These are phyloP conservation scores for Poteriospumella lacustris DNA, from an alignment of 108 stramenopile species.

Conservation along the genomic window DNA sequence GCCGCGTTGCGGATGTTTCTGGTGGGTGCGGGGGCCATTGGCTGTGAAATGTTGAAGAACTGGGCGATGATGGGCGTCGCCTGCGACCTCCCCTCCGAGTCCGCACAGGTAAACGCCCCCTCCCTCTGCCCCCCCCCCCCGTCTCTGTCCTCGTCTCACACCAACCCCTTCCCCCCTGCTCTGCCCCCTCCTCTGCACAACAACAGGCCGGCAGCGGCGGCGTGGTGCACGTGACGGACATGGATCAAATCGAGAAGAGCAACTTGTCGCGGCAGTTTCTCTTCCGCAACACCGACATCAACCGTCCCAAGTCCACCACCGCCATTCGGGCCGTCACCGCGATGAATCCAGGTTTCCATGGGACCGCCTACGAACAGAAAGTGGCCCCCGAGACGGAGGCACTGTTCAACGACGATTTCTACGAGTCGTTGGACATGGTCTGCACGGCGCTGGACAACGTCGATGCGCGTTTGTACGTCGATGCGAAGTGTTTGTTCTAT, in stretches of 20 bases:
- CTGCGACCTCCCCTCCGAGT: slow-evolving; percentile 44
- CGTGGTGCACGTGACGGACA: slow-evolving; percentile 84
- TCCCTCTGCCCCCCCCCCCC: neutral
- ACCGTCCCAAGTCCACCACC: slow-evolving; percentile 77
- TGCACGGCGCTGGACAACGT: slow-evolving; percentile 98
- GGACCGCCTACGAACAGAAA: slow-evolving; percentile 79
- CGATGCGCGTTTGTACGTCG: slow-evolving; percentile 94
- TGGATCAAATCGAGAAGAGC: slow-evolving; percentile 97
- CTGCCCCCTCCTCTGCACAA: neutral
- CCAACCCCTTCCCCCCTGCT: too few relatives aligned
- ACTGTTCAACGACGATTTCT: slow-evolving; percentile 94
- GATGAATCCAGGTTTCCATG: slow-evolving; percentile 82
- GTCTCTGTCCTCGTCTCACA: too few relatives aligned
- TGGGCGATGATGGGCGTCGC: slow-evolving; percentile 98
- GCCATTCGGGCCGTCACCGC: slow-evolving; percentile 74
- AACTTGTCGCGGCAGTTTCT: slow-evolving; percentile 95
- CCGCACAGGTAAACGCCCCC: neutral
- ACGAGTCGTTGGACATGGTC: slow-evolving; percentile 79
- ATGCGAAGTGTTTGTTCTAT: slow-evolving; percentile 90
- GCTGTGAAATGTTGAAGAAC: slow-evolving; percentile 99
- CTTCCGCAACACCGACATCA: slow-evolving; percentile 88
- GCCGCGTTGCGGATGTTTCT: slow-evolving; percentile 59
- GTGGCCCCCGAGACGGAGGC: slow-evolving; percentile 87
- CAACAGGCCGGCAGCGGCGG: neutral
- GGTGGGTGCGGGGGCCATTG: slow-evolving; percentile 97